Evolutionary conservation across 441 rosid genomes (phyloP).

Genomic region (Syzygium syzygioides): DNA sequence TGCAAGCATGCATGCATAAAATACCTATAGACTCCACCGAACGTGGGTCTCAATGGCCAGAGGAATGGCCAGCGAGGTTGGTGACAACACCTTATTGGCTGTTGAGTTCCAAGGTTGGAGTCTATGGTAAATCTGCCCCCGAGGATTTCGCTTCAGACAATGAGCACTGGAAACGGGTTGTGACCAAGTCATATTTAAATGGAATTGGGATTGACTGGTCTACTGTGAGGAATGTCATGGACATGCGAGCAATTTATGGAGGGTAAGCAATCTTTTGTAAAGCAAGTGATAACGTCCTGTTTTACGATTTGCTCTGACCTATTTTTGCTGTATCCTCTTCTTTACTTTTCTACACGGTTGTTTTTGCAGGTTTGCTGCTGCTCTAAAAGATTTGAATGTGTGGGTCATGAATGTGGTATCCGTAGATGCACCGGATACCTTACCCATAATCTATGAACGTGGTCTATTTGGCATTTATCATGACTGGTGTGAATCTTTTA

Average conservation of each 20-base stretch:
- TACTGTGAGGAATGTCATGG: conserved; percentile 82
- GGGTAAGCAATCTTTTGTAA: conserved; percentile 45
- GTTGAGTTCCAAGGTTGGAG: conserved; percentile 71
- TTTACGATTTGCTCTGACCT: neutral
- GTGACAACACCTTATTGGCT: conserved; percentile 79
- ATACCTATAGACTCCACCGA: conserved; percentile 46
- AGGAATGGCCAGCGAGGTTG: conserved; percentile 86
- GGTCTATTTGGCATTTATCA: conserved; percentile 94
- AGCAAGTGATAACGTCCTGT: neutral
- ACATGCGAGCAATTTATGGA: conserved; percentile 94
- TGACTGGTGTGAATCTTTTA: conserved; percentile 96
- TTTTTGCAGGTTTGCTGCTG: conserved; percentile 78
- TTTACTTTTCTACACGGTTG: neutral
- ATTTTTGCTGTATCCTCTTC: neutral
- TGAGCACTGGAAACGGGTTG: conserved; percentile 86
- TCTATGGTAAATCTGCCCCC: conserved; percentile 86
- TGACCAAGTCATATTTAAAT: conserved; percentile 64
- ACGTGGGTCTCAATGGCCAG: conserved; percentile 93
- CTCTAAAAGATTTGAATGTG: conserved; percentile 64
- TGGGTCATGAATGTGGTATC: conserved; percentile 98
- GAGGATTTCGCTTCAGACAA: conserved; percentile 73
- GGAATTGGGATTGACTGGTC: conserved; percentile 89
- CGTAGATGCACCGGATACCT: conserved; percentile 79
- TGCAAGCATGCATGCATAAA: conserved; percentile 88
- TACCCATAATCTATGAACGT: conserved; percentile 82